Evolutionary conservation across 495 filamentous ascomycete genomes (phyloP), one percentile per base, ranked within the genome.

Genomic region (Cudoniella acicularis): DNA sequence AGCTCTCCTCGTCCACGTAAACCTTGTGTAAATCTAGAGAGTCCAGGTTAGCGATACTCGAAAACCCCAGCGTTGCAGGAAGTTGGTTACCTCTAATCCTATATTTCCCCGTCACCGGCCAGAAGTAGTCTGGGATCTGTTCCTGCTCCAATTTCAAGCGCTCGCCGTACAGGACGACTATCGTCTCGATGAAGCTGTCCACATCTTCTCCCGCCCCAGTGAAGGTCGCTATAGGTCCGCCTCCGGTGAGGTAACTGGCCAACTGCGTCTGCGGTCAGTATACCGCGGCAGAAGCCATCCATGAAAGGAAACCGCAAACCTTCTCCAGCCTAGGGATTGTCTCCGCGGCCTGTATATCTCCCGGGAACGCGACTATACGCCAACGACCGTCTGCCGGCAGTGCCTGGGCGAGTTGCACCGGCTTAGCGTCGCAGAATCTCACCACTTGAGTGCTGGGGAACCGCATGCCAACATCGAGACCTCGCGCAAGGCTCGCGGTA

Each of bases 1-100:
- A 85, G 67, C 79, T 83, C 54, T 85, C 79, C 52, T 88, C 86
- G 56, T 91, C 87, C 36, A 82, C 79, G 67, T 79, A 89, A 3
- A 83, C 76, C 56, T 88, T 88, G 52, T 83, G 77, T 1, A 85
- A 62, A 59, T 83, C 85, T 86, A 8, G 10, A 8, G 48, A 46
- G 30, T 46, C 40, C 36, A 1, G 13, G 3, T 10, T 16, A 20
- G 10, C 13, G 18, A 10, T 43, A 2, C 2, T n/a, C n/a, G n/a
- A n/a, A 36, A 10, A 49, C 42, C 3, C 18, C 30, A 49, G 17
- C 23, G 16, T 17, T 27, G 4, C 42, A 54, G 13, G 49, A 22
- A 36, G 27, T 18, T 13, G 58, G 67, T 59, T 61, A 85, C 83
- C 79, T 73, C 79, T 75, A 26, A 86, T 83, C 36, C 76, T 74